These are phyloP conservation scores for Colletotrichum falcatum DNA, from an alignment of 2,329 filamentous ascomycete genomes.

Conservation along the genomic window DNA sequence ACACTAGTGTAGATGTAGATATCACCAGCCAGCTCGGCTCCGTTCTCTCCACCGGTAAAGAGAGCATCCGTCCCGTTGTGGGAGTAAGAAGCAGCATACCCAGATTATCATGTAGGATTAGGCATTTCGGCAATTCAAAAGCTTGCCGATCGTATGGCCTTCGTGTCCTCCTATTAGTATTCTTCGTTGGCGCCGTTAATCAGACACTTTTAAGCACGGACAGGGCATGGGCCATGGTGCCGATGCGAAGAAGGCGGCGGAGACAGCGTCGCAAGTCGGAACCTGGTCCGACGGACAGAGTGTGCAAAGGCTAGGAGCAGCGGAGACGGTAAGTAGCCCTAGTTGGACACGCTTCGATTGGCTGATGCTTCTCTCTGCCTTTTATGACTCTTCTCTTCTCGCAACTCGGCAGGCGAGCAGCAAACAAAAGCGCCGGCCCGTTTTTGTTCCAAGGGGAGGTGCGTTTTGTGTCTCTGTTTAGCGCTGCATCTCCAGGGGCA, in stretches of 20 bases:
- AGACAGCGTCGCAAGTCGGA: constrained; percentile 27
- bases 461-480: constrained; percentile 23
- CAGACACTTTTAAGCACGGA: too few relatives aligned
- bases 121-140: constrained; percentile 11
- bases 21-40: neutral
- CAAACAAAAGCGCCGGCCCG: constrained; percentile 12
- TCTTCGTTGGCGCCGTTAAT: constrained; percentile 16
- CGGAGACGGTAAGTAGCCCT: constrained; percentile 11
- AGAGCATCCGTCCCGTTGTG: constrained; percentile 1
- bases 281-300: constrained; percentile 18
- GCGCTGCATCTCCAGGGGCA: constrained; percentile 2
- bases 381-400: neutral
- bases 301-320: constrained; percentile 14
- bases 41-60: neutral
- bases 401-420: neutral
- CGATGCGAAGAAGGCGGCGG: constrained; percentile 14
- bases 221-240: constrained; percentile 12
- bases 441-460: constrained; percentile 18
- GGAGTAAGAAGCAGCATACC: neutral
- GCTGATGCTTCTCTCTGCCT: neutral
- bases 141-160: constrained; percentile 32
- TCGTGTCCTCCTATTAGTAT: too few relatives aligned
- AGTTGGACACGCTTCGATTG: neutral
- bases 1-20: constrained; percentile 4
- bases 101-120: neutral